Evolutionary conservation across 2,329 filamentous ascomycete genomes (phyloP), one percentile per base, ranked within the genome.

Genomic region (Cladosporium sp.): DNA sequence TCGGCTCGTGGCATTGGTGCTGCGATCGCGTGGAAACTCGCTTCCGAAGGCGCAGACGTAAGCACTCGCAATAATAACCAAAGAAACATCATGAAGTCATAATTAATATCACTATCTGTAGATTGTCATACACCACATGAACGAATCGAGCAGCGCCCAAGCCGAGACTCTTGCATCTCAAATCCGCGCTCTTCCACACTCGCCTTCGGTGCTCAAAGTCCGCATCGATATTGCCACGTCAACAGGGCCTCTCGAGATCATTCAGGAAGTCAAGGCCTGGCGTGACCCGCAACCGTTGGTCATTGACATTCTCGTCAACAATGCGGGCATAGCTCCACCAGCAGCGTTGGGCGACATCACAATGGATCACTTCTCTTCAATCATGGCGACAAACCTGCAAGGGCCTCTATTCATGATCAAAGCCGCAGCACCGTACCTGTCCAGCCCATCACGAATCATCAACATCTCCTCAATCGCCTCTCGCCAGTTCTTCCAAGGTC

Each of bases 371-470:
- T 83, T 78, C 58, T 70, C 75, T 16, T 58, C 64, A 13, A 71
- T 81, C n/a, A 82, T 77, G 61, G 65, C 80, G 54, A 66, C 81
- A 55, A 84, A 84, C 60, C 73, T 80, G 2, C 74, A 76, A 13
- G 79, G 73, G 0, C 70, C 75, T 0, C 63, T 82, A 12, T 66
- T 83, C 16, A 68, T 84, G 50, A 73, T 74, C 1, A 74, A 80
- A 55, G 74, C 76, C 0, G 71, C 77, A 0, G 64, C 79, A 11
- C 78, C 78, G 0, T 67, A 79, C 53, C 68, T 84, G 1, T 66
- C 67, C 27, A 56, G 63, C 3, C 67, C 69, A 3, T 71, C 68
- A 4, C 72, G 79, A 7, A 78, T 84, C 53, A 75, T 84, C 66
- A 83, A 83, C 64, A 74, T 84, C 53, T 72, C 72, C 12, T 81